phyloP scores from a whole-genome alignment of 257 asterid genomes.

The Sherardia arvensis region DNA sequence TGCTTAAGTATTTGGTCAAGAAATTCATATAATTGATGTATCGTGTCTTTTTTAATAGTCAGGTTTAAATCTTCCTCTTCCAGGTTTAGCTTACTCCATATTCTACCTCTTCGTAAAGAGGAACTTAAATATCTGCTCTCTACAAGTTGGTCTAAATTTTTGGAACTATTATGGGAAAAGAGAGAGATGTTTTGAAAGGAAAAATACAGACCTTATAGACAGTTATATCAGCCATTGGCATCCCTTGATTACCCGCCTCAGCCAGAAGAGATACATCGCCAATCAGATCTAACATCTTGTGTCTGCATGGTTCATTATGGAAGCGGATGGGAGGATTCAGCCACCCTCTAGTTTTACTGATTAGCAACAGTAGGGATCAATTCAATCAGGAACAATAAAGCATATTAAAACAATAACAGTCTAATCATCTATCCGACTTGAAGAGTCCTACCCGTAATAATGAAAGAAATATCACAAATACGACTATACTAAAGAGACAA shows the following conservation, averaged over 20 bases:
- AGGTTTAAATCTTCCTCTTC: background rate
- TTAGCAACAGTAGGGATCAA: constrained; percentile 7
- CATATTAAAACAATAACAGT: background rate
- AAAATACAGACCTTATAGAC: constrained; percentile 58
- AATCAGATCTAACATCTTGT: constrained; percentile 87
- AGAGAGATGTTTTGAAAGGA: background rate
- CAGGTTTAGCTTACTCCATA: background rate
- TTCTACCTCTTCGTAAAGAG: background rate
- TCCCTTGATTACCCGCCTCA: constrained; percentile 75
- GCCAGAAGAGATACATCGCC: constrained; percentile 94
- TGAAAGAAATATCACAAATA: background rate
- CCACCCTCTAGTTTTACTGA: constrained; percentile 71
- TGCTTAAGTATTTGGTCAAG: background rate
- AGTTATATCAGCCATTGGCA: constrained; percentile 65
- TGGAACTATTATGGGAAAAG: background rate
- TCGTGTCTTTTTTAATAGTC: background rate
- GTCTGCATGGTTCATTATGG: constrained; percentile 84
- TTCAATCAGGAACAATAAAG: background rate
- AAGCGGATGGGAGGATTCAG: constrained; percentile 81
- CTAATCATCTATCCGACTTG: background rate
- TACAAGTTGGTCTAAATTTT: background rate
- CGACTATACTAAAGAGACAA: background rate
- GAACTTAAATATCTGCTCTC: background rate
- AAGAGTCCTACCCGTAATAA: background rate
- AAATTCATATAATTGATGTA: background rate